A percentile compares a stretch with the other conserved stretches of the same genome.
Evolutionary conservation across 441 rosid genomes (phyloP).

Genomic region (Raphanus hybrid): DNA sequence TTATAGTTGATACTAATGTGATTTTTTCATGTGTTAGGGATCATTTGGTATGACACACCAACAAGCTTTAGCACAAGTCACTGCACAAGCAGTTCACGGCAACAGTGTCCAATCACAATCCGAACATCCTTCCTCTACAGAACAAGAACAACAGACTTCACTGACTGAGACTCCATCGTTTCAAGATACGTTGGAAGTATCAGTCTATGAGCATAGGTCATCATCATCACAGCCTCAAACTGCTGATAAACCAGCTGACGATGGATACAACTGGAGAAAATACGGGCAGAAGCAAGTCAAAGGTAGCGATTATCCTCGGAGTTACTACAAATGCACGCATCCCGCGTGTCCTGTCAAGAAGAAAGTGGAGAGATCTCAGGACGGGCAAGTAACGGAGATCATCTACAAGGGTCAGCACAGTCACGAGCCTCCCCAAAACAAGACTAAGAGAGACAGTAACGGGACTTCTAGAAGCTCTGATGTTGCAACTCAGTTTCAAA

Average conservation of each 20-base stretch:
- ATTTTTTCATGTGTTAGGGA: conserved; percentile 50
- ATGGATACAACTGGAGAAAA: conserved; percentile 93
- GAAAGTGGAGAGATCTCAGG: conserved; percentile 83
- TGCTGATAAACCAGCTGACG: conserved; percentile 72
- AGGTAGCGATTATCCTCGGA: conserved; percentile 88
- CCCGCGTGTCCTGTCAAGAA: conserved; percentile 87
- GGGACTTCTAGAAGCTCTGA: conserved; percentile 39
- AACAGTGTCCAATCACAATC: conserved; percentile 44
- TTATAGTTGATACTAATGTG: conserved; percentile 5
- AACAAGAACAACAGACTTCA: neutral
- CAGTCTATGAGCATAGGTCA: conserved; percentile 48
- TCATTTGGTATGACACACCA: conserved; percentile 75
- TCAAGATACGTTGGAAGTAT: neutral
- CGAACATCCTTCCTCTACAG: conserved; percentile 19
- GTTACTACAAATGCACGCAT: conserved; percentile 89
- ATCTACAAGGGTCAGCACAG: conserved; percentile 91
- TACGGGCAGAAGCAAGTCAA: conserved; percentile 96
- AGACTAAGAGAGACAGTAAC: conserved; percentile 59
- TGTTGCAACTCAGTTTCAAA: conserved; percentile 6
- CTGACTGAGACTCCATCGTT: too few relatives aligned
- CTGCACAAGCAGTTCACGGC: conserved; percentile 65
- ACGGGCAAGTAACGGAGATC: conserved; percentile 89
- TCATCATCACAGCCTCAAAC: conserved; percentile 46
- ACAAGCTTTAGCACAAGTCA: conserved; percentile 76
- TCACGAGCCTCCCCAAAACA: conserved; percentile 64